A percentile compares a stretch with the other conserved stretches of the same genome.
Conservation (phyloP, 1,284 basidiomycete species). For the Hemileia vastatrix region DNA sequence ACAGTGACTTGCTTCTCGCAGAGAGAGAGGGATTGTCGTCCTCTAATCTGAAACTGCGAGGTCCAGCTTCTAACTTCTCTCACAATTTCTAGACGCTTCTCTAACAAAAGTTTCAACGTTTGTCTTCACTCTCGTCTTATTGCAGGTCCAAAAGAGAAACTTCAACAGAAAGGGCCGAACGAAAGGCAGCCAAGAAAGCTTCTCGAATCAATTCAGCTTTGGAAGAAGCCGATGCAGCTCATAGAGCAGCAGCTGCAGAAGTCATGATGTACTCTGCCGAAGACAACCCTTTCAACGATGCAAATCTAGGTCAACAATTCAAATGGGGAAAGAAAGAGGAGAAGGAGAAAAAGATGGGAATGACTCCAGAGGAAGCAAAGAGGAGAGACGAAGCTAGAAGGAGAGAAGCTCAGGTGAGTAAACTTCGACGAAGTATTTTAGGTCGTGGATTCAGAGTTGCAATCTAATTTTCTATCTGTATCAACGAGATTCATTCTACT, state of each 20-base stretch:
- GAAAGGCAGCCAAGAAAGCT: slow-evolving; percentile 31
- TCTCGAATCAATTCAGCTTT: neutral
- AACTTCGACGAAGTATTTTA: neutral
- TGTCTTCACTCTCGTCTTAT: too few relatives aligned
- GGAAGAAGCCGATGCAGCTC: slow-evolving; percentile 25
- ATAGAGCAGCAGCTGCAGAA: slow-evolving; percentile 33
- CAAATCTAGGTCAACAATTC: slow-evolving; percentile 34
- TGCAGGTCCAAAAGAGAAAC: slow-evolving; percentile 27
- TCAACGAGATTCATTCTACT: neutral
- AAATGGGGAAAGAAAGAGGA: slow-evolving; percentile 42
- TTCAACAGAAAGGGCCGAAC: slow-evolving; percentile 30
- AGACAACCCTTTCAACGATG: slow-evolving; percentile 38
- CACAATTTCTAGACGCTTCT: too few relatives aligned
- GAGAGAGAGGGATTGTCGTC: too few relatives aligned
- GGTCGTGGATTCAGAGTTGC: neutral
- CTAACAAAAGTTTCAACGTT: too few relatives aligned
- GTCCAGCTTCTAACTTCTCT: too few relatives aligned
- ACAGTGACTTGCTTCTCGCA: too few relatives aligned
- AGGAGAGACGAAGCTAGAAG: slow-evolving; percentile 34
- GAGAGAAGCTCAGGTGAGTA: slow-evolving; percentile 31
- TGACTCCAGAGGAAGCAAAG: slow-evolving; percentile 34
- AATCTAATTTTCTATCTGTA: neutral
- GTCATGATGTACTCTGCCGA: too few relatives aligned
- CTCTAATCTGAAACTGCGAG: too few relatives aligned
- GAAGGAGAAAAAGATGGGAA: slow-evolving; percentile 34